Base-by-base conservation (phyloP, 2,329 filamentous ascomycete genomes). In the Colletotrichum spinosum region DNA sequence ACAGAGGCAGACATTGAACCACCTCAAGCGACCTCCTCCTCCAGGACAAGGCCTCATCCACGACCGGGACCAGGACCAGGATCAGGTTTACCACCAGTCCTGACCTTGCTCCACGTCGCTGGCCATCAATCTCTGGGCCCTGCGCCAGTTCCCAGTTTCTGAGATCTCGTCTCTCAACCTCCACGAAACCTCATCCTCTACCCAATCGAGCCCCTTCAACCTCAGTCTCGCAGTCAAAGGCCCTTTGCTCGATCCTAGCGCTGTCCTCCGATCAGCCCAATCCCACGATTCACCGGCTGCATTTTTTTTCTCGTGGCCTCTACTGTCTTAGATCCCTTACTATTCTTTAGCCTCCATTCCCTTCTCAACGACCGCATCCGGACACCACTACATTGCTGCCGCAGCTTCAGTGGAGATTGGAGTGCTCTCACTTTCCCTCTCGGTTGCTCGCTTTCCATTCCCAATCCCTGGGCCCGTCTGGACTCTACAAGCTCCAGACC, bases 321-420 rank as follows among this genome's bases (percentile, higher is more conserved):
- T 53, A 12, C 48, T 66, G 63, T 66, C 63, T 66, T 62, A 53
- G 52, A 49, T 62, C 58, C 51, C 37, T 51, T 38, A 45, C 62
- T 53, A 51, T 8, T 52, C 38, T 56, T 17, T 62, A 62, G 52
- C 52, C 45, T 62, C 58, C 63, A 56, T 57, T 62, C 63, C 58
- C 57, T 25, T 25, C 13, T 42, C 39, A 38, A n/a, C 59, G 58
- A 63, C 63, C 53, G 63, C 63, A 66, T 53, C 58, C 63, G 63
- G 63, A 63, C 56, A 65, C 63, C n/a, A 50, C 11, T 38, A 56
- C 63, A 62, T 66, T 62, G 45, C 63, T 66, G 48, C 34, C 17
- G 53, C 45, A 66, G 52, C 63, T 66, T 62, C 42, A 53, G 63
- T 53, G 63, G 62, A 63, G 42, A 66, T 66, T 66, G 46, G 38